Evolutionary conservation across 1,284 basidiomycete species (phyloP).

Genomic region (Calocybe gambosa): DNA sequence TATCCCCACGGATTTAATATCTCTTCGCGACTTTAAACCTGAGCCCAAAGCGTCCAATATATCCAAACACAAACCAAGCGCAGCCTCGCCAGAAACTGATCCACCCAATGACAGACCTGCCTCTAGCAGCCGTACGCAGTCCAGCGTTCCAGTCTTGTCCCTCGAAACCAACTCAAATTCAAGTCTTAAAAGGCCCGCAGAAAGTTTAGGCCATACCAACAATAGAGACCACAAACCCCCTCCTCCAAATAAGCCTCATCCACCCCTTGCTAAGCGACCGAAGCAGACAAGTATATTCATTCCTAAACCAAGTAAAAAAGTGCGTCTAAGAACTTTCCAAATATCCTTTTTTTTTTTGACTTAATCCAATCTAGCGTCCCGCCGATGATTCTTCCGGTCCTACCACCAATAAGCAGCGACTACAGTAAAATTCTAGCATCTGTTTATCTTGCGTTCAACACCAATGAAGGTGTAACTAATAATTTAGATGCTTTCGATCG

Average conservation of each 20-base stretch:
- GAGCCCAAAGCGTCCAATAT: constrained; percentile 1
- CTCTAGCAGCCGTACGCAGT: not conserved
- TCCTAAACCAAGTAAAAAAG: constrained; percentile 36
- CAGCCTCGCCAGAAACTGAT: not conserved
- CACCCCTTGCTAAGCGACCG: constrained; percentile 29
- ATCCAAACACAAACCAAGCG: constrained; percentile 1
- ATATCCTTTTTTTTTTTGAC: constrained; percentile 1
- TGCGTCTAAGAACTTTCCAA: not conserved
- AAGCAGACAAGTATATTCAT: constrained; percentile 49
- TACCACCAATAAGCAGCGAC: constrained; percentile 9
- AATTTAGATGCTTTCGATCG: no score
- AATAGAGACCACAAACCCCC: constrained; percentile 11
- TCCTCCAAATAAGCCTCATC: constrained; percentile 13
- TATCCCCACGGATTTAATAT: constrained; percentile 24
- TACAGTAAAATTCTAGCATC: not conserved
- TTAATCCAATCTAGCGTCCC: constrained; percentile 14
- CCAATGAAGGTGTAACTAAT: no score
- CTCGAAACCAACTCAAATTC: not conserved
- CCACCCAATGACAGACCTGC: not conserved
- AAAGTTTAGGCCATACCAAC: constrained; percentile 9
- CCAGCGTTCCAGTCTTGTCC: not conserved
- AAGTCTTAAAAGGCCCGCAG: constrained; percentile 11
- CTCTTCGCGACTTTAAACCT: constrained; percentile 20
- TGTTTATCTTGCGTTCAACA: no score
- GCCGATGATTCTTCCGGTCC: constrained; percentile 12